phyloP scores from a whole-genome alignment of 192 early-diverging fungal genomes.

The Coemansia sp. region DNA sequence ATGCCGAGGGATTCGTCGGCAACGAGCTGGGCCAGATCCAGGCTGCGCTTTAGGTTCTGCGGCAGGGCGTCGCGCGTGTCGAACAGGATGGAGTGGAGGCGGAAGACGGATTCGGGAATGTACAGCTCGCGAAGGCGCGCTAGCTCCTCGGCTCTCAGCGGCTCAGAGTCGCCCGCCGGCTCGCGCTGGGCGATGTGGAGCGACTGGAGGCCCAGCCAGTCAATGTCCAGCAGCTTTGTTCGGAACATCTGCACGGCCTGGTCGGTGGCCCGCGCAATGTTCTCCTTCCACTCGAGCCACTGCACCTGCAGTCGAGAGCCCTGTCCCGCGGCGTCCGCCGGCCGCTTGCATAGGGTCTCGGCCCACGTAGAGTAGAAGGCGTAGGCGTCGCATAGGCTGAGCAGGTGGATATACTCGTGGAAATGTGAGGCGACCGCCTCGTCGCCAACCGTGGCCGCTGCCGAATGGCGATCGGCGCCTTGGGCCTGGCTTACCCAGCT shows the following conservation, averaged over 20 bases:
- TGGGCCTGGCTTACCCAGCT: constrained; percentile 28
- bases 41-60: constrained; percentile 49
- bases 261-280: constrained; percentile 9
- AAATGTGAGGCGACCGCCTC: constrained; percentile 6
- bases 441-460: neutral
- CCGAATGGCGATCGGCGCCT: neutral
- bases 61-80: constrained; percentile 54
- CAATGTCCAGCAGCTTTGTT: constrained; percentile 25
- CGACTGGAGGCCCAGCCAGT: constrained; percentile 26
- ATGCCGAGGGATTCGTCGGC: constrained; percentile 47
- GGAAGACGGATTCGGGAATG: constrained; percentile 62
- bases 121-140: constrained; percentile 49
- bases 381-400: constrained; percentile 43
- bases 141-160: constrained; percentile 36
- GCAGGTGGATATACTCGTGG: constrained; percentile 46
- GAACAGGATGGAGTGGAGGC: constrained; percentile 62
- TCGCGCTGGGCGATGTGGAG: constrained; percentile 10
- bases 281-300: constrained; percentile 38
- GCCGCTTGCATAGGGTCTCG: constrained; percentile 30
- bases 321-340: neutral
- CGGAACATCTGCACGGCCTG: constrained; percentile 29
- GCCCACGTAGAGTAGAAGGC: constrained; percentile 39
- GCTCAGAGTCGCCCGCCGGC: neutral
- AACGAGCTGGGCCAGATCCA: constrained; percentile 53
- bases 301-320: constrained; percentile 14